Evolutionary conservation across 352 stramenopile genomes (phyloP).

Genomic region (Phytophthora palmivora): DNA sequence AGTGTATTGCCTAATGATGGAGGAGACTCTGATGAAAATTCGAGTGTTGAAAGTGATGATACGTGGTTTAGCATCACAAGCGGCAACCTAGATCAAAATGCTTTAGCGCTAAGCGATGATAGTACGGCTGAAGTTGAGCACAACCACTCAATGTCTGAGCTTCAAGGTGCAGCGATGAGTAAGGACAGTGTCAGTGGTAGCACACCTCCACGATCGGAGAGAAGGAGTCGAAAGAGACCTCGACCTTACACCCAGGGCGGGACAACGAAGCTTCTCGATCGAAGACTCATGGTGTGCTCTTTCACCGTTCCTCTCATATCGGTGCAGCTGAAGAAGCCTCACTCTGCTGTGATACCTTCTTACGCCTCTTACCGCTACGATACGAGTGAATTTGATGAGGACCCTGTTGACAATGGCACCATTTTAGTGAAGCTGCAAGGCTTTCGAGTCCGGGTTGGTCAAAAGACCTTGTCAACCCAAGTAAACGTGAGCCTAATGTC

Average conservation of each 20-base stretch:
- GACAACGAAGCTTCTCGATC: slow-evolving; percentile 68
- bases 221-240: slow-evolving; percentile 34
- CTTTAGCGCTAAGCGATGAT: slow-evolving; percentile 24
- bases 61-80: slow-evolving; percentile 91
- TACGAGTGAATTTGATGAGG: slow-evolving; percentile 64
- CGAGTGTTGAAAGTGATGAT: slow-evolving; percentile 85
- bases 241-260: slow-evolving; percentile 26
- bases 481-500: slow-evolving; percentile 72
- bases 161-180: slow-evolving; percentile 12
- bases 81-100: slow-evolving; percentile 57
- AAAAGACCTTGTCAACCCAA: slow-evolving; percentile 85
- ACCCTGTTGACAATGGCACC: slow-evolving; percentile 64
- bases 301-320: slow-evolving; percentile 86
- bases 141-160: slow-evolving; percentile 27
- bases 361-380: slow-evolving; percentile 73
- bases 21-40: slow-evolving; percentile 61
- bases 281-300: slow-evolving; percentile 77
- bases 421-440: slow-evolving; percentile 84
- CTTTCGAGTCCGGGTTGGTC: slow-evolving; percentile 78
- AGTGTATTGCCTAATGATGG: slow-evolving; percentile 31
- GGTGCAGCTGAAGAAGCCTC: slow-evolving; percentile 82
- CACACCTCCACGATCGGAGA: slow-evolving; percentile 26
- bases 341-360: slow-evolving; percentile 43
- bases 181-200: slow-evolving; percentile 11
- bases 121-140: slow-evolving; percentile 14